phyloP scores from a whole-genome alignment of 2,329 filamentous ascomycete species.

The Alternaria alternata region DNA sequence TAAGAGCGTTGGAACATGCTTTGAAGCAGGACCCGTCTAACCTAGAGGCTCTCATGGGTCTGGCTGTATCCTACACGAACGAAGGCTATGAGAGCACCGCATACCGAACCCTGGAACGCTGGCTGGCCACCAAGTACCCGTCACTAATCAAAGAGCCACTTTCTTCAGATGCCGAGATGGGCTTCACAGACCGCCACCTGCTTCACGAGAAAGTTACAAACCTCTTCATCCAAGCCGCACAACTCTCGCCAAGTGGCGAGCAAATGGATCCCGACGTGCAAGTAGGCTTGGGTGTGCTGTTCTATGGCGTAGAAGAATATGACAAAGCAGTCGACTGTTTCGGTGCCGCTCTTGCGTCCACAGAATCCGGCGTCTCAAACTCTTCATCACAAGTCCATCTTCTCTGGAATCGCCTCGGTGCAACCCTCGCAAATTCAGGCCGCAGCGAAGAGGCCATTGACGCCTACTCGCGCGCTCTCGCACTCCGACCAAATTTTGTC shows the following conservation, averaged over 20 bases:
- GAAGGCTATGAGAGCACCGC: conserved; percentile 98
- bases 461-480: conserved; percentile 91
- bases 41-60: conserved; percentile 87
- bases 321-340: conserved; percentile 99
- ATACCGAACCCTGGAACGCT: conserved; percentile 94
- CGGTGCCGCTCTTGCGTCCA: conserved; percentile 84
- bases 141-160: conserved; percentile 76
- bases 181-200: conserved; percentile 90
- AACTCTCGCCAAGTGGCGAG: conserved; percentile 87
- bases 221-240: conserved; percentile 90
- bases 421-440: conserved; percentile 93
- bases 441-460: conserved; percentile 95
- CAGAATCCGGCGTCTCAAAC: conserved; percentile 84
- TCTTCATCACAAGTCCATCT: conserved; percentile 87
- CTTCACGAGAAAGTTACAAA: conserved; percentile 91
- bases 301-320: conserved; percentile 98
- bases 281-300: conserved; percentile 93
- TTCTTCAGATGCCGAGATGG: conserved; percentile 80
- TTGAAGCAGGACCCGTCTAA: conserved; percentile 88
- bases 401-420: conserved; percentile 95
- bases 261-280: conserved; percentile 99
- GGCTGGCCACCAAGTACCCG: conserved; percentile 96
- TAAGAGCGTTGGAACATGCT: conserved; percentile 90
- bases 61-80: conserved; percentile 97
- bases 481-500: conserved; percentile 93